A percentile compares a stretch with the other conserved stretches of the same genome.
Conservation (phyloP, 139 green algal genomes). For the Chloropicon primus region DNA sequence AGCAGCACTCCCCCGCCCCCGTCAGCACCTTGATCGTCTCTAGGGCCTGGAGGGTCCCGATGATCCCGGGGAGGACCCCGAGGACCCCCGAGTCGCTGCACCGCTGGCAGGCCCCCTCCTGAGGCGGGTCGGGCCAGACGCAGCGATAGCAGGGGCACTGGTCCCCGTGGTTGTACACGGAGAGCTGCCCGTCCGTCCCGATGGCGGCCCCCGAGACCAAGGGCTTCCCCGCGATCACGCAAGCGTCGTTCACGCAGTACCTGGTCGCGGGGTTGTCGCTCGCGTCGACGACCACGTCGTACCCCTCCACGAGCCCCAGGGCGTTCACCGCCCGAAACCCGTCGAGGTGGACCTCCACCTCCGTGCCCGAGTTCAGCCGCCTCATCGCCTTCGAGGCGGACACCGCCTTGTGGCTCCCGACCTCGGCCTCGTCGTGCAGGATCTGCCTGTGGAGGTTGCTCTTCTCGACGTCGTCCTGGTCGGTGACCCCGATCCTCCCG, state of each 20-base stretch:
- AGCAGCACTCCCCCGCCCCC: constrained; percentile 42
- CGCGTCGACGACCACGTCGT: constrained; percentile 82
- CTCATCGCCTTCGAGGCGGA: constrained; percentile 44
- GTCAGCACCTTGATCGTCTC: constrained; percentile 81
- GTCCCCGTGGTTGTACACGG: constrained; percentile 31
- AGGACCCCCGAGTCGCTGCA: constrained; percentile 86
- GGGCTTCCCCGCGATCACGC: constrained; percentile 36
- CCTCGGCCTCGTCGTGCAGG: constrained; percentile 26
- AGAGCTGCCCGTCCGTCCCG: constrained; percentile 72
- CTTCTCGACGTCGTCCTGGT: constrained; percentile 68
- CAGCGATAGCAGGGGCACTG: constrained; percentile 66
- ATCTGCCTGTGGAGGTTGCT: constrained; percentile 75
- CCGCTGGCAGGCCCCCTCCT: constrained; percentile 53
- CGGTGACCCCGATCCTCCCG: constrained; percentile 58
- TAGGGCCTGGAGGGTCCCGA: constrained; percentile 82
- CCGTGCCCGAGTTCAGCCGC: constrained; percentile 44
- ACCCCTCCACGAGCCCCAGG: constrained; percentile 44
- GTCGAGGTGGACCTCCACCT: constrained; percentile 37
- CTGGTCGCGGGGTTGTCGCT: constrained; percentile 84
- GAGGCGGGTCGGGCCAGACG: constrained; percentile 73
- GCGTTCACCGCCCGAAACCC: constrained; percentile 56
- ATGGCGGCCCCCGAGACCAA: constrained; percentile 84
- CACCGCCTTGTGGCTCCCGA: constrained; percentile 62
- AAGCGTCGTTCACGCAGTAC: constrained; percentile 76
- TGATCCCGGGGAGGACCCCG: constrained; percentile 74